A percentile compares a stretch with the other conserved stretches of the same genome.
phyloP scores from a whole-genome alignment of 2,329 filamentous ascomycete genomes.

The Monosporascus sp. region DNA sequence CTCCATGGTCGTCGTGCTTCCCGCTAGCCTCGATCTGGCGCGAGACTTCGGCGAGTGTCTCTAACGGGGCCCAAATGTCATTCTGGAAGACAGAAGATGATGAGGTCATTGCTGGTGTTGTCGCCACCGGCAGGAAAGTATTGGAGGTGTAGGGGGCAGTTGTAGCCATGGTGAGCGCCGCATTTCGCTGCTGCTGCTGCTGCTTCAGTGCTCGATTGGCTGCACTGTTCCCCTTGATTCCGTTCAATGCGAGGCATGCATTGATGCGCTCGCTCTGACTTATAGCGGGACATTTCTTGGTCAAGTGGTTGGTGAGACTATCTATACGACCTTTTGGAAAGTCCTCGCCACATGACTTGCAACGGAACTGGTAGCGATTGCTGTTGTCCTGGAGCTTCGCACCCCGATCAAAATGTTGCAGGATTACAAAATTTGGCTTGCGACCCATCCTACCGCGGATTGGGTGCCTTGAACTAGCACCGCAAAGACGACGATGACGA shows the following conservation, averaged over 20 bases:
- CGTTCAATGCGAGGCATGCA: conserved; percentile 67
- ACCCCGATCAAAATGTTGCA: conserved; percentile 83
- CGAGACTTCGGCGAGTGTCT: conserved; percentile 84
- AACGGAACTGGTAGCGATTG: conserved; percentile 88
- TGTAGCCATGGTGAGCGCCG: conserved; percentile 7
- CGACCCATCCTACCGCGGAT: conserved; percentile 60
- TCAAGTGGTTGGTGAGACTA: conserved; percentile 72
- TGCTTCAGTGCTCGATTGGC: conserved; percentile 2
- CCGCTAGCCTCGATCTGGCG: conserved; percentile 67
- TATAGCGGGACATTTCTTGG: conserved; percentile 81
- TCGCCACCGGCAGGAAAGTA: conserved; percentile 1
- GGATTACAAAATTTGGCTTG: conserved; percentile 77
- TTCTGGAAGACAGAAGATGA: conserved; percentile 37
- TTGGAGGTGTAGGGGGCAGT: conserved; percentile 4
- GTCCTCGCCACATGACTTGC: conserved; percentile 80
- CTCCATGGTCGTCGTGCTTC: conserved; percentile 49
- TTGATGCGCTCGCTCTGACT: conserved; percentile 70
- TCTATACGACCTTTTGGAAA: conserved; percentile 89
- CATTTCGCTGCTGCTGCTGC: background rate
- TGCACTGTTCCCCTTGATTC: conserved; percentile 50
- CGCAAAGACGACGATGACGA: conserved; percentile 1
- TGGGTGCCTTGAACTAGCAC: conserved; percentile 5
- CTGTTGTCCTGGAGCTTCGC: conserved; percentile 83
- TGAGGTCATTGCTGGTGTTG: conserved; percentile 18
- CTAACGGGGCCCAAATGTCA: conserved; percentile 72